These are phyloP conservation scores for Rhizophora mangle DNA, from an alignment of 345 rosid species.

Conservation along the genomic window DNA sequence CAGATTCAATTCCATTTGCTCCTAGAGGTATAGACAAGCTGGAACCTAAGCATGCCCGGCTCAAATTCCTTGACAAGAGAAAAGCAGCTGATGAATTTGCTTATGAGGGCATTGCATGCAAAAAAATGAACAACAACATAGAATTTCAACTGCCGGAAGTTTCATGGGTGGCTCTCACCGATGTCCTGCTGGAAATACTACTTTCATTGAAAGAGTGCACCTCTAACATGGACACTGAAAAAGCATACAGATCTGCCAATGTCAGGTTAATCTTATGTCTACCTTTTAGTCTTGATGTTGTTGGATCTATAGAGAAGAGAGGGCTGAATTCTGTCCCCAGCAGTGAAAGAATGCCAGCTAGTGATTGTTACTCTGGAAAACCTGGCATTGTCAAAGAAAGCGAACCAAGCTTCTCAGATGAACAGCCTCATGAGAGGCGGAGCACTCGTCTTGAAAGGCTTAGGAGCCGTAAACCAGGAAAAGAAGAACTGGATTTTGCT, in stretches of 20 bases:
- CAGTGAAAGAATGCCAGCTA: conserved; percentile 39
- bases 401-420: conserved; percentile 50
- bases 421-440: conserved; percentile 91
- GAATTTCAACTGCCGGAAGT: conserved; percentile 57
- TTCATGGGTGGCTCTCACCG: conserved; percentile 68
- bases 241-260: conserved; percentile 61
- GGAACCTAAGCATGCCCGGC: conserved; percentile 76
- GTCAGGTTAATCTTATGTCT: conserved; percentile 51
- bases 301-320: conserved; percentile 42
- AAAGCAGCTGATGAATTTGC: conserved; percentile 53
- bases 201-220: conserved; percentile 42
- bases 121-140: conserved; percentile 53
- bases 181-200: conserved; percentile 65
- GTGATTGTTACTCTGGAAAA: conserved; percentile 49
- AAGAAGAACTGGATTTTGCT: conserved; percentile 72
- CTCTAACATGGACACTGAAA: conserved; percentile 31
- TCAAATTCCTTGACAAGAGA: conserved; percentile 85
- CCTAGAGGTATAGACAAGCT: conserved; percentile 95
- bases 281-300: conserved; percentile 41
- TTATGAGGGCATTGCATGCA: conserved; percentile 44
- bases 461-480: conserved; percentile 90
- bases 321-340: conserved; percentile 28
- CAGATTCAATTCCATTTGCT: conserved; percentile 72
- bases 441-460: conserved; percentile 96
- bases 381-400: conserved; percentile 46